Evolutionary conservation across 805 yeast species (phyloP), one percentile per base, ranked within the genome.

Genomic region (Maudiozyma turicensis): DNA sequence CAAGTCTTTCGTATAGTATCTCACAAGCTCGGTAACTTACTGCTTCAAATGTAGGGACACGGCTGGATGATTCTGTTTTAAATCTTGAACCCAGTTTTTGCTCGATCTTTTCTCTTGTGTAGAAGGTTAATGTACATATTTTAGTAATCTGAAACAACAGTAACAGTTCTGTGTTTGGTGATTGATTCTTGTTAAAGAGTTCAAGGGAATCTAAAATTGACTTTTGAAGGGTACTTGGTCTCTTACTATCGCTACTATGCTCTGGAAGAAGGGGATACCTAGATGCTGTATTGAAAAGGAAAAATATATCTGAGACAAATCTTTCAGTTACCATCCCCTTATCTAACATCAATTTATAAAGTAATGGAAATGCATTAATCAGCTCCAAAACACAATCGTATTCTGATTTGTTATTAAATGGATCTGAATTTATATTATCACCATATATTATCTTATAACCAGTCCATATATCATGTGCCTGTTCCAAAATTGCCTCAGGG

Each of bases 181-280:
- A 65, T 3, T 67, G 58, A 0, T 64, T 52, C 47, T 61, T 14
- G 14, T 55, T 57, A 58, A 66, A 54, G 1, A 57, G 43, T 2
- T 64, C 59, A 28, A 90, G 59, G 39, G 76, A 76, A 0, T 68
- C 69, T 31, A 86, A 58, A 1, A 86, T 80, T 0, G 80, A 67
- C 1, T 58, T 52, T 59, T 90, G 98, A 41, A 91, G 66, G 8
- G 73, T 71, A 0, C 96, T 77, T 47, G 81, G 78, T 28, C 75
- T 76, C 15, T 65, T 58, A 40, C 71, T 68, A 60, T 88, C 96
- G 4, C 68, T 61, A 34, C 71, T 71, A 53, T 71, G 72, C 32
- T 72, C 78, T 8, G 88, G 84, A 37, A 87, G 69, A 10, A 84
- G 73, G 1, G 95, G 95, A 62, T 84, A 88, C 40, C 86, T 69